Conservation (phyloP, 2,329 filamentous ascomycete genomes). For the Ceratocystis destructans region DNA sequence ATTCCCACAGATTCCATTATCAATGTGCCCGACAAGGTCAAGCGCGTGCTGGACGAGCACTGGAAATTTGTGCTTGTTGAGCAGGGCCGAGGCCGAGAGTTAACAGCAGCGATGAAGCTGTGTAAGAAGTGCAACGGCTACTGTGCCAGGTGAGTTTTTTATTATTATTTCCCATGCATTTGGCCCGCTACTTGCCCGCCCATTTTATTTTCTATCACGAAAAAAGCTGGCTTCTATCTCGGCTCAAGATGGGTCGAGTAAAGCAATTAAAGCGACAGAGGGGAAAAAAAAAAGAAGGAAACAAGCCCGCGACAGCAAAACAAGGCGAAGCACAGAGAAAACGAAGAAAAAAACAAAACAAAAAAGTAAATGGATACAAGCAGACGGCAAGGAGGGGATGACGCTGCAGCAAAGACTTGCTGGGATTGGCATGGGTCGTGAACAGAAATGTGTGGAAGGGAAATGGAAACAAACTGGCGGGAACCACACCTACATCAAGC, state of each 20-base stretch:
- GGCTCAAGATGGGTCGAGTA: background rate
- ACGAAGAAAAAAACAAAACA: background rate
- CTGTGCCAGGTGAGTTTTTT: conserved; percentile 61
- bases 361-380: conserved; percentile 6
- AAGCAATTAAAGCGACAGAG: background rate
- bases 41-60: conserved; percentile 86
- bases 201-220: conserved; percentile 5
- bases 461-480: conserved; percentile 1
- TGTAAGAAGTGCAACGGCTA: conserved; percentile 88
- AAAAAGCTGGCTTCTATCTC: background rate
- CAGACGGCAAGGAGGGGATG: conserved; percentile 13
- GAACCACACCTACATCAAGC: background rate
- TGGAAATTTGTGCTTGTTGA: conserved; percentile 97
- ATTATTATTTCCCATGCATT: conserved; percentile 14
- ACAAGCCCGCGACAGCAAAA: background rate
- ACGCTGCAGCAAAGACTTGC: background rate
- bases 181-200: background rate
- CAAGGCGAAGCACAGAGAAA: background rate
- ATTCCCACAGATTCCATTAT: conserved; percentile 86
- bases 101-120: conserved; percentile 88
- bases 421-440: conserved; percentile 6
- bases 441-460: background rate
- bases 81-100: conserved; percentile 81
- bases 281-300: background rate
- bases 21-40: conserved; percentile 89